phyloP scores from a whole-genome alignment of 2,329 filamentous ascomycete species.

The Colletotrichum spaethianum region DNA sequence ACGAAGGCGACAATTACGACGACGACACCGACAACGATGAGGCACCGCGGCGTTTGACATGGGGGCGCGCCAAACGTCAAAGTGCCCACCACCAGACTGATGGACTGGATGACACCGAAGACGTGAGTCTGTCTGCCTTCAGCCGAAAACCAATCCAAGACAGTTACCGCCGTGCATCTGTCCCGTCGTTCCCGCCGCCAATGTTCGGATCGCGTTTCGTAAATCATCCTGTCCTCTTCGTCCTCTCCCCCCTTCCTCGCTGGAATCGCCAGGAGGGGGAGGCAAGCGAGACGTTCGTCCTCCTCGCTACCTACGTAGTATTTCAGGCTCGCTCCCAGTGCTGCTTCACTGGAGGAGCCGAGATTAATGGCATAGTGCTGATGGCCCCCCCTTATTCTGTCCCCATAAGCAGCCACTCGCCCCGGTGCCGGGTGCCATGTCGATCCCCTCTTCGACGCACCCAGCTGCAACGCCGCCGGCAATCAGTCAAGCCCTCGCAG shows the following conservation, averaged over 20 bases:
- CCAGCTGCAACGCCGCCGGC: neutral
- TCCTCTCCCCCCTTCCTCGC: neutral
- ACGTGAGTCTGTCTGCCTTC: neutral
- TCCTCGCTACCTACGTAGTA: too few species aligned
- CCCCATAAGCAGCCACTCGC: neutral
- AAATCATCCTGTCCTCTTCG: too few species aligned
- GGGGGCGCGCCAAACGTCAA: neutral
- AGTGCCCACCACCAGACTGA: neutral
- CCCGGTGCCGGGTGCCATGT: neutral
- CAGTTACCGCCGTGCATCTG: neutral
- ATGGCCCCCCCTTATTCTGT: neutral
- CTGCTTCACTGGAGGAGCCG: too few species aligned
- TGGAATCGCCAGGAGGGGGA: slow-evolving; percentile 15
- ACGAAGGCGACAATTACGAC: neutral
- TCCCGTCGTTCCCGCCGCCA: slow-evolving; percentile 27
- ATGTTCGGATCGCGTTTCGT: slow-evolving; percentile 33
- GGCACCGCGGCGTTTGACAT: slow-evolving; percentile 1
- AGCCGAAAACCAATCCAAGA: neutral
- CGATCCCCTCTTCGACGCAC: neutral
- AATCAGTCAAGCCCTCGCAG: neutral
- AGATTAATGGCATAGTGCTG: neutral
- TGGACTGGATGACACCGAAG: neutral
- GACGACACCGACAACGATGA: neutral
- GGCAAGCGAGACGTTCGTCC: too few species aligned
- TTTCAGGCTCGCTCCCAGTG: neutral